phyloP scores from a whole-genome alignment of 31 red algal species.

The Bonnemaisonia californica region DNA sequence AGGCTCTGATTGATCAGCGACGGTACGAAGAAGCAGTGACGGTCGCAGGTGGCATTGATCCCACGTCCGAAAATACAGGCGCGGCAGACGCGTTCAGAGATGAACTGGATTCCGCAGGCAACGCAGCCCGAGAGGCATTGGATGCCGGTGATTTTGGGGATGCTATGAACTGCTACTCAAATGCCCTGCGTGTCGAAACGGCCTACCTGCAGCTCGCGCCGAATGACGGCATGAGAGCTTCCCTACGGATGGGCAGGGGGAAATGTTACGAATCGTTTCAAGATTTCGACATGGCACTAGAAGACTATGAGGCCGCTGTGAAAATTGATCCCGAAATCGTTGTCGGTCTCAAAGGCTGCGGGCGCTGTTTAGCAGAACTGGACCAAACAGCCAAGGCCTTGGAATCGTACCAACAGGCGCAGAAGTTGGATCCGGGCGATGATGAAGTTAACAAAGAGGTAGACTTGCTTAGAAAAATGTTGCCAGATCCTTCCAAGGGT shows the following conservation, averaged over 20 bases:
- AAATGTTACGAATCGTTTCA: constrained; percentile 67
- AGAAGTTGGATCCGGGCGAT: constrained; percentile 61
- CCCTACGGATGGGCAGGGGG: constrained; percentile 47
- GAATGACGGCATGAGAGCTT: constrained; percentile 26
- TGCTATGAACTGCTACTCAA: constrained; percentile 64
- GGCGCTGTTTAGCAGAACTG: constrained; percentile 52
- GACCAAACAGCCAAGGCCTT: constrained; percentile 53
- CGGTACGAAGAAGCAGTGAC: constrained; percentile 67
- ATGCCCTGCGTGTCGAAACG: constrained; percentile 55
- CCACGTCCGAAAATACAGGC: constrained; percentile 31
- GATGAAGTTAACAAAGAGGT: constrained; percentile 61
- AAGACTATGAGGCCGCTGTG: constrained; percentile 58
- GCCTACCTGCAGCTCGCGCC: constrained; percentile 45
- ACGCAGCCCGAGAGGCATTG: constrained; percentile 38
- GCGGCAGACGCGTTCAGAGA: constrained; percentile 54
- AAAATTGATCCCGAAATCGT: constrained; percentile 62
- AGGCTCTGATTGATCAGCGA: constrained; percentile 70
- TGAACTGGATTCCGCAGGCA: constrained; percentile 50
- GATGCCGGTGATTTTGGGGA: constrained; percentile 50
- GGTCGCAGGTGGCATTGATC: constrained; percentile 44
- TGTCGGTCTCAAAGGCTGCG: constrained; percentile 63
- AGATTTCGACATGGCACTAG: constrained; percentile 72
- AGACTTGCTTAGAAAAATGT: constrained; percentile 26
- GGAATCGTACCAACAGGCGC: constrained; percentile 47
- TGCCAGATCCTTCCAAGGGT: constrained; percentile 50